Evolutionary conservation across 2,329 filamentous ascomycete genomes (phyloP), one percentile per base, ranked within the genome.

Genomic region (Cryphonectria parasitica): DNA sequence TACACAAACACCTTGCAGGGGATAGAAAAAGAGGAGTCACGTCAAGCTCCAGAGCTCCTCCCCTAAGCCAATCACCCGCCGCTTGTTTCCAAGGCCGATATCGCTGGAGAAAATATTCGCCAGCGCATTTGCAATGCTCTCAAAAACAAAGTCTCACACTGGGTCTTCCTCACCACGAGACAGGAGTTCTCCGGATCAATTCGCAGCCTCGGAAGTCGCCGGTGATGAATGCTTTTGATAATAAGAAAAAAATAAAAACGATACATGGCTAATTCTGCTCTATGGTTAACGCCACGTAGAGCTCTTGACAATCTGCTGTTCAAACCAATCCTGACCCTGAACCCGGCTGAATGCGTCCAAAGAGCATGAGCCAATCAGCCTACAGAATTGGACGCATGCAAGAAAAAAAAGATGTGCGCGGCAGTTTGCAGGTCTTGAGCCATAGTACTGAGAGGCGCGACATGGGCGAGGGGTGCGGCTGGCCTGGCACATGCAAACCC

Each of bases 11-110:
- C 45, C 69, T 62, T 69, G 69, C 67, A 58, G 25, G 61, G n/a
- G 10, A 36, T 5, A 45, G 1, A 19, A 70, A 60, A 36, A 45
- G 31, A 45, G 39, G 69, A 39, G 25, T 39, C 41, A 56, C 58
- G 3, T 56, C 67, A 64, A 64, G 66, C 56, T 62, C 56, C 34
- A 58, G 65, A 67, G 65, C 66, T 67, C 54, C 41, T 52, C 28
- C 28, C 66, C 19, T 8, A 56, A 39, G 66, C 66, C 66, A 61
- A 67, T 67, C 66, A 67, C 54, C 66, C 66, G 56, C 54, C 52
- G 56, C 54, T 34, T 36, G 54, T 62, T 67, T 67, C 66, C 45
- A 67, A 67, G 45, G 56, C 66, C 66, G 66, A 67, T 62, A 52
- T 67, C 66, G 66, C 54, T 67, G 22, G 65, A 52, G 49, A 58